Conservation (phyloP, 2,329 filamentous ascomycete species). For the Epichloe sylvatica region DNA sequence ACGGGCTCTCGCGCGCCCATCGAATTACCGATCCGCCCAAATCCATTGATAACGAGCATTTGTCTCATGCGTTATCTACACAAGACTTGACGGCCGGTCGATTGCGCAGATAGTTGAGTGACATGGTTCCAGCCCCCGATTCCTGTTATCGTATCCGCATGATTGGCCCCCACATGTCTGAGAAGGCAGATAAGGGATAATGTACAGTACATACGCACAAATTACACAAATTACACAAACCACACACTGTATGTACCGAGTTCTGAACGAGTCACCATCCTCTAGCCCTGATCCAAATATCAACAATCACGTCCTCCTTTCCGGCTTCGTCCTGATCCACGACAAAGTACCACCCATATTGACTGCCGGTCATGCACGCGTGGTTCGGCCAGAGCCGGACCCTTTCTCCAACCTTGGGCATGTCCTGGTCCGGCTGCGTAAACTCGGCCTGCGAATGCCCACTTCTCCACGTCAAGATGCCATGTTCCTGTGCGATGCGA, state of each 20-base stretch:
- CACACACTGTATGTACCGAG: too few relatives aligned
- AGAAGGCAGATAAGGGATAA: too few relatives aligned
- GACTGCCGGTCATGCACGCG: conserved; percentile 60
- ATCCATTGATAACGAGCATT: too few relatives aligned
- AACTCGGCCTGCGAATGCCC: conserved; percentile 17
- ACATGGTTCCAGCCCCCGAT: too few relatives aligned
- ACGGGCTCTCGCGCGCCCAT: neutral
- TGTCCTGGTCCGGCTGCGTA: conserved; percentile 9
- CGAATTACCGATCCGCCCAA: neutral
- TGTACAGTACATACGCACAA: too few relatives aligned
- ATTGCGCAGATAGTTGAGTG: too few relatives aligned
- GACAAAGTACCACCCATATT: conserved; percentile 59
- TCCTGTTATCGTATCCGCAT: too few relatives aligned
- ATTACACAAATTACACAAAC: too few relatives aligned
- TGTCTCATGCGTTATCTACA: too few relatives aligned
- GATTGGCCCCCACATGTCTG: too few relatives aligned
- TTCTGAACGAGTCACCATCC: conserved; percentile 11
- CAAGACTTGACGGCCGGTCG: too few relatives aligned
- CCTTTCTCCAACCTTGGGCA: conserved; percentile 47
- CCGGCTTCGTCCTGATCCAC: conserved; percentile 47
- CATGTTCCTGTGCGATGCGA: conserved; percentile 66
- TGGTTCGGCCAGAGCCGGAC: conserved; percentile 68
- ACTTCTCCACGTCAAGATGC: conserved; percentile 46
- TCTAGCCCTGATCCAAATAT: conserved; percentile 45
- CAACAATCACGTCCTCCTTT: conserved; percentile 48